Conservation (phyloP, 495 filamentous ascomycete species). For the Thermothielavioides terrestris region DNA sequence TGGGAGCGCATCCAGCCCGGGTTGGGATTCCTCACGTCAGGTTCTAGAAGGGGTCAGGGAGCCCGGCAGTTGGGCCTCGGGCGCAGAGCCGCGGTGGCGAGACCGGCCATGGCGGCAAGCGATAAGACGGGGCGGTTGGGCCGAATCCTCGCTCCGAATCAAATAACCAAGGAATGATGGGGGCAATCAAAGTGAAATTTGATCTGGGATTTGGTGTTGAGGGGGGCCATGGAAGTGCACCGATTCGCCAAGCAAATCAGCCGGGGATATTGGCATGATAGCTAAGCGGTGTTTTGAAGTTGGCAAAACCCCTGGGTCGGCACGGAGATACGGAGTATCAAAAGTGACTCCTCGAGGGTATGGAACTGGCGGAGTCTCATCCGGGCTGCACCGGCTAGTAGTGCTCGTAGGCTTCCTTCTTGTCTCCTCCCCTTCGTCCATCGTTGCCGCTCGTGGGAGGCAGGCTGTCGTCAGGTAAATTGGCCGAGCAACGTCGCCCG, state of each 20-base stretch:
- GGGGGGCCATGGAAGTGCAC: neutral
- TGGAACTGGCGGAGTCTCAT: too few species aligned
- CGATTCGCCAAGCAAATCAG: conserved; percentile 1
- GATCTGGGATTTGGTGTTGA: neutral
- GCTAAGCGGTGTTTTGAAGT: neutral
- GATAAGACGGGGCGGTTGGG: neutral
- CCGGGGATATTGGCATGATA: neutral
- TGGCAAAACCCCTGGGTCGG: too few species aligned
- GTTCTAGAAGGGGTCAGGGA: neutral
- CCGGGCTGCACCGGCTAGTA: too few species aligned
- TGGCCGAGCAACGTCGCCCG: too few species aligned
- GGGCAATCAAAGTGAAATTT: conserved; percentile 2
- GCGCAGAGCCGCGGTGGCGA: neutral
- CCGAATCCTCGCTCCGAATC: neutral
- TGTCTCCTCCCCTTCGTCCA: too few species aligned
- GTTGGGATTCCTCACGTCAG: neutral
- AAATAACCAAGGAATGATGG: conserved; percentile 1
- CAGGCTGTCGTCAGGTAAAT: too few species aligned
- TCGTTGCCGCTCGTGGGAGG: too few species aligned
- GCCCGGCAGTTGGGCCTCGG: too few species aligned
- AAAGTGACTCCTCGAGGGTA: too few species aligned
- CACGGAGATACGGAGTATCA: too few species aligned
- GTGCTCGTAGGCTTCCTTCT: too few species aligned
- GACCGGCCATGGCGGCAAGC: neutral
- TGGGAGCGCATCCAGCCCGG: neutral